Base-by-base conservation (phyloP, 139 green algal genomes). In the Edaphochlamys debaryana region DNA sequence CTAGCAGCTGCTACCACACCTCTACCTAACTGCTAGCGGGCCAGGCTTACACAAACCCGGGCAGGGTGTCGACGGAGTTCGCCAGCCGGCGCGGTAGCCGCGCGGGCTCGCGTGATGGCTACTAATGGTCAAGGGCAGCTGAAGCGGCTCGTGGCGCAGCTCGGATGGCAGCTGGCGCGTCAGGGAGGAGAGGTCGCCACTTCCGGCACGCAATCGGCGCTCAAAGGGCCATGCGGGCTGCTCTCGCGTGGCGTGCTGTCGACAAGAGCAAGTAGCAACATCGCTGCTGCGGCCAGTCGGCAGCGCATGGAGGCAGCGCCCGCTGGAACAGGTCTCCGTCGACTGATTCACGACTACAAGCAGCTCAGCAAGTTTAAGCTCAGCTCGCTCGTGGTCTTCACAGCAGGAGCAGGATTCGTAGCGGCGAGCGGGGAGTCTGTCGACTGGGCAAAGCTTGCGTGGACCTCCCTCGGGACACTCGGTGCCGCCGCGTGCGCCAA, bases 321-420 rank as follows among this genome's bases (percentile, higher is more conserved):
- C 8, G 41, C 5, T 15, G 74, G 58, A 5, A 60, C 25, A 38
- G 32, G 82, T 42, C 15, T 87, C 1, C 69, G 80, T 34, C 73
- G 73, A 1, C 76, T 94, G 17, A 34, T 95, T 23, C 79, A 87
- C 1, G 82, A 97, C 77, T 95, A 95, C 80, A 96, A 98, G 79
- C 92, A 98, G 85, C 93, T 99, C 5, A 94, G 89, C 48, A 99
- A 99, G 89, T 86, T 92, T 69, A 92, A 90, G 52, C 94, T 99
- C 15, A 98, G 93, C 73, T 82, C 90, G 1, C 89, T 99, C 45
- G 98, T 99, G 41, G 94, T 97, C 27, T 83, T 95, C 5, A 99
- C 96, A 25, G 91, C 96, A 17, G 85, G 89, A 19, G 93, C 92
- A n/a, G 97, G 97, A 5, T 99, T 93, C 78, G 94, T 95, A 7